Conservation (phyloP, 192 early-diverging fungal genomes). For the Gamsiella multidivaricata region DNA sequence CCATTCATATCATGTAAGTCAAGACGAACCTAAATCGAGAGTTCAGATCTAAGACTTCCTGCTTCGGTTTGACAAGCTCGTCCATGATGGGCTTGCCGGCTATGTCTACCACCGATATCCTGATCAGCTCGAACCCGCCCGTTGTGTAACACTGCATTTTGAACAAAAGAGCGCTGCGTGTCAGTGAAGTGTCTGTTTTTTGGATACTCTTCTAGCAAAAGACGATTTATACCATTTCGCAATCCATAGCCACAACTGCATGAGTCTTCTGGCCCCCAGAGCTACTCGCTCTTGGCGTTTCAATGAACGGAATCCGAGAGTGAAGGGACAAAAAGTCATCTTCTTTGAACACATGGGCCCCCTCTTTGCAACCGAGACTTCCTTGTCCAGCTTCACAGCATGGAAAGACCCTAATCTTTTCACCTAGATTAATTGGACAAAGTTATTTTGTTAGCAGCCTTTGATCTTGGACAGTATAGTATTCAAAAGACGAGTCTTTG, state of each 20-base stretch:
- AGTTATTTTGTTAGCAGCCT: not conserved
- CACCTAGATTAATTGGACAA: slow-evolving; percentile 32
- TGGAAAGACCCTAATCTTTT: slow-evolving; percentile 48
- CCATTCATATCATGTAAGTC: no score
- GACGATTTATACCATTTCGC: slow-evolving; percentile 71
- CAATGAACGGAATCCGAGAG: slow-evolving; percentile 51
- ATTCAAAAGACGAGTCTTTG: not conserved
- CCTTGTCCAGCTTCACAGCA: slow-evolving; percentile 61
- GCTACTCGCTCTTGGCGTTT: slow-evolving; percentile 46
- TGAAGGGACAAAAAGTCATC: slow-evolving; percentile 56
- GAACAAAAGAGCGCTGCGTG: no score
- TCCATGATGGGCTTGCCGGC: slow-evolving; percentile 64
- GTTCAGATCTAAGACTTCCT: slow-evolving; percentile 72
- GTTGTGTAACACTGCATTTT: slow-evolving; percentile 72
- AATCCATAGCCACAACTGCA: slow-evolving; percentile 70
- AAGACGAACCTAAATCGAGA: slow-evolving; percentile 52
- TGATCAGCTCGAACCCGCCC: slow-evolving; percentile 73
- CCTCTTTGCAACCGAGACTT: slow-evolving; percentile 61
- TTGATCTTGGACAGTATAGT: not conserved
- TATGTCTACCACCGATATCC: slow-evolving; percentile 66
- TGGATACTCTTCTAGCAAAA: not conserved
- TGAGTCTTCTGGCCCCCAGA: not conserved
- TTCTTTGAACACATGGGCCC: slow-evolving; percentile 78
- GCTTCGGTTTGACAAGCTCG: slow-evolving; percentile 65
- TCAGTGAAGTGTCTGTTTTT: no score